phyloP scores from a whole-genome alignment of 1,284 basidiomycete genomes.

The Ceratobasidium sp. region DNA sequence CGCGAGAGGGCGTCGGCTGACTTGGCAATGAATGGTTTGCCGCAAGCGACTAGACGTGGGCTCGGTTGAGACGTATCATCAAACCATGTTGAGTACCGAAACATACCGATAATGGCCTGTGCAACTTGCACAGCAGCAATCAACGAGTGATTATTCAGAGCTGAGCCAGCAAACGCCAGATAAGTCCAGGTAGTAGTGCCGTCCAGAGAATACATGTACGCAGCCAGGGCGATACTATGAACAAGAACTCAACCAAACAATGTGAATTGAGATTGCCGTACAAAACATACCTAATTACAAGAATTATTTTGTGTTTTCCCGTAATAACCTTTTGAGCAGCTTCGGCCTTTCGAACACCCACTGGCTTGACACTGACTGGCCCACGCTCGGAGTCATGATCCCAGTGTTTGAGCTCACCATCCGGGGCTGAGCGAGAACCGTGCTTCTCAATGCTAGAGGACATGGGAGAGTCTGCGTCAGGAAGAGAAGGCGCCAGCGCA shows the following conservation, averaged over 20 bases:
- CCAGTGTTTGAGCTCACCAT: constrained; percentile 2
- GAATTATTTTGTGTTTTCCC: constrained; percentile 15
- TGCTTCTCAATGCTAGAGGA: constrained; percentile 16
- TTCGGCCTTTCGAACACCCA: constrained; percentile 24
- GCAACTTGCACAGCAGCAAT: constrained; percentile 69
- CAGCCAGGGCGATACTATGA: constrained; percentile 67
- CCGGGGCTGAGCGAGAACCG: neutral
- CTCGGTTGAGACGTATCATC: constrained; percentile 48
- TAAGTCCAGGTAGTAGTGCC: constrained; percentile 72
- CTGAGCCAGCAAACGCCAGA: constrained; percentile 68
- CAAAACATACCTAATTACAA: constrained; percentile 13
- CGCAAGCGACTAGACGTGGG: constrained; percentile 56
- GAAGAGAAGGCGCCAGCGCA: neutral
- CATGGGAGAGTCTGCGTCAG: constrained; percentile 3
- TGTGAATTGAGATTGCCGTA: neutral
- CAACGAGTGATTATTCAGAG: constrained; percentile 65
- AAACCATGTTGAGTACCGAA: constrained; percentile 14
- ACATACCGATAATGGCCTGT: constrained; percentile 57
- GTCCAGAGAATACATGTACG: constrained; percentile 80
- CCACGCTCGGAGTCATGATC: neutral
- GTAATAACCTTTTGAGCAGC: constrained; percentile 33
- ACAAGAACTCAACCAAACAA: neutral
- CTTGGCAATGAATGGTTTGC: constrained; percentile 62
- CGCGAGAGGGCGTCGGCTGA: constrained; percentile 54
- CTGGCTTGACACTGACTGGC: neutral